phyloP scores from a whole-genome alignment of 192 early-diverging fungal species.

The Rhizophlyctis rosea region DNA sequence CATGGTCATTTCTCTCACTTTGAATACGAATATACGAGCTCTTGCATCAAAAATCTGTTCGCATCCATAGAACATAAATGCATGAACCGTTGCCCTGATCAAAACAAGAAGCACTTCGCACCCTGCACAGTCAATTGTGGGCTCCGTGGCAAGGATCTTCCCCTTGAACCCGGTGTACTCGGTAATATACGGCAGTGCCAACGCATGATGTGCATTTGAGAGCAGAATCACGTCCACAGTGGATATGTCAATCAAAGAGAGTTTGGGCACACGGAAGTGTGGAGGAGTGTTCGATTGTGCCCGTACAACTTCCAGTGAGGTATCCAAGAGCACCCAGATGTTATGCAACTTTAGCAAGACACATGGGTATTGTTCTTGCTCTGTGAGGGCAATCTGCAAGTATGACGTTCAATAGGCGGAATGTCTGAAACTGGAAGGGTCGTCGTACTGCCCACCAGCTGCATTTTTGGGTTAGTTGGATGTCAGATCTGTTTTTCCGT shows the following conservation, averaged over 20 bases:
- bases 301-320: slow-evolving; percentile 7
- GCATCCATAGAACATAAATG: slow-evolving; percentile 11
- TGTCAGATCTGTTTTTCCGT: too few relatives aligned
- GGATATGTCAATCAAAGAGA: not conserved
- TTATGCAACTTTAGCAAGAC: slow-evolving; percentile 12
- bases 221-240: slow-evolving; percentile 73
- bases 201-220: slow-evolving; percentile 70
- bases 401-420: not conserved
- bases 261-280: slow-evolving; percentile 12
- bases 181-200: slow-evolving; percentile 77
- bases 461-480: too few relatives aligned
- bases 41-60: slow-evolving; percentile 55
- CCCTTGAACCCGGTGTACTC: slow-evolving; percentile 79
- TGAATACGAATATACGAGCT: slow-evolving; percentile 55
- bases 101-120: too few relatives aligned
- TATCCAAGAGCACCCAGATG: slow-evolving; percentile 17
- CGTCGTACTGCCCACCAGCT: not conserved
- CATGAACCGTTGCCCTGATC: too few relatives aligned
- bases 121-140: slow-evolving; percentile 73
- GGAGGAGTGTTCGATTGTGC: not conserved
- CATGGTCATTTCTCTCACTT: too few relatives aligned
- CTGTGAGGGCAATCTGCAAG: not conserved
- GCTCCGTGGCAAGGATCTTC: slow-evolving; percentile 75
- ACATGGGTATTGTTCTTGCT: slow-evolving; percentile 20
- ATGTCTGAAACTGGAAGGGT: not conserved